Percentiles rank a stretch among this genome's conserved stretches.
These are phyloP conservation scores for Colletotrichum liaoningense DNA, from an alignment of 2,329 filamentous ascomycete species.

Conservation along the genomic window DNA sequence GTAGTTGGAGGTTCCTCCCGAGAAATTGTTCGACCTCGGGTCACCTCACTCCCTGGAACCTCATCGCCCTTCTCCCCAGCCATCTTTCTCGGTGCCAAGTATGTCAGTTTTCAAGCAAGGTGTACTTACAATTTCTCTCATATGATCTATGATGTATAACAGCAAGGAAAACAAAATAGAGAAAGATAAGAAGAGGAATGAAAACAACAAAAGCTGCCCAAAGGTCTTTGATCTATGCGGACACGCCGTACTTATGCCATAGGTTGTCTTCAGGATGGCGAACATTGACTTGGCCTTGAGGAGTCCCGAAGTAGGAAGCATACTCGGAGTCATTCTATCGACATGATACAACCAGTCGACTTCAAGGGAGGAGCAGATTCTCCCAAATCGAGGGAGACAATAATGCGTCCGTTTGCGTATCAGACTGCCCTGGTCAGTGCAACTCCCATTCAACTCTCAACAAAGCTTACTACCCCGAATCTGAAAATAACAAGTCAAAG, in stretches of 20 bases:
- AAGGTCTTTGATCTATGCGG: background rate
- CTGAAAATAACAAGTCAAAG: background rate
- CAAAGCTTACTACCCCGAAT: background rate
- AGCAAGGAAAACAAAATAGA: background rate
- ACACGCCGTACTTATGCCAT: background rate
- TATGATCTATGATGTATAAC: background rate
- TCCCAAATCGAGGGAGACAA: background rate
- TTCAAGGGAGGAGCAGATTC: background rate
- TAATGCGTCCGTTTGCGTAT: background rate
- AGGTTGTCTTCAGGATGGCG: too few species aligned
- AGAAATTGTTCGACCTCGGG: background rate
- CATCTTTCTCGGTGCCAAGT: background rate
- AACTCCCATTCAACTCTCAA: background rate
- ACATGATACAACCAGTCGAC: background rate
- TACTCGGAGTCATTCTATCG: background rate
- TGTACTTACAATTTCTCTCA: background rate
- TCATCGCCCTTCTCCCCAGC: background rate
- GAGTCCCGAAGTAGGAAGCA: background rate
- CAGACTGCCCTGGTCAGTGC: background rate
- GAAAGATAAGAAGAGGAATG: background rate
- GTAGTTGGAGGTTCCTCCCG: background rate
- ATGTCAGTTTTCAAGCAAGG: background rate
- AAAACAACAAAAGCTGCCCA: background rate
- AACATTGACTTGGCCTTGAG: background rate
- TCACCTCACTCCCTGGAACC: background rate